Conservation (phyloP, 805 yeast genomes). For the Candida tibetensis region DNA sequence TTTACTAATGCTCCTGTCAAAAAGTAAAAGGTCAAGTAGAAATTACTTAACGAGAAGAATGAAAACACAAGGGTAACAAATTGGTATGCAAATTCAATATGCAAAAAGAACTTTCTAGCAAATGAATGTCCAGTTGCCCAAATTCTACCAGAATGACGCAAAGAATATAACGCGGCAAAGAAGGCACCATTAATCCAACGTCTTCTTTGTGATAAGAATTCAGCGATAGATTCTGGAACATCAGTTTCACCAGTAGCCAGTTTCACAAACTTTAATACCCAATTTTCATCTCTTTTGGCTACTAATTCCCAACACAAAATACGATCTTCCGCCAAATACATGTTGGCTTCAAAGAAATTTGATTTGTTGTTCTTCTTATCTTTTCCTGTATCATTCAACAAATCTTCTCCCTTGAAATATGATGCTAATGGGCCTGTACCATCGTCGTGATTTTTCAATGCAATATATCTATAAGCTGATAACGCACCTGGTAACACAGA, state of each 20-base stretch:
- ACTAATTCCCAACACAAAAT: constrained; percentile 30
- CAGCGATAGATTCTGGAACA: constrained; percentile 26
- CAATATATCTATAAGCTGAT: constrained; percentile 89
- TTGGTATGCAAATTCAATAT: constrained; percentile 24
- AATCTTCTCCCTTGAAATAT: constrained; percentile 84
- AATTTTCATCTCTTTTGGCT: constrained; percentile 23
- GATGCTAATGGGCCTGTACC: constrained; percentile 91
- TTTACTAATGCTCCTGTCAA: constrained; percentile 70
- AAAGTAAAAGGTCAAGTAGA: constrained; percentile 27
- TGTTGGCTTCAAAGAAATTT: constrained; percentile 87
- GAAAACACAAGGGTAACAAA: constrained; percentile 20
- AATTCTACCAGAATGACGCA: constrained; percentile 20
- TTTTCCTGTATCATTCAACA: constrained; percentile 27
- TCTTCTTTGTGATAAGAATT: constrained; percentile 27
- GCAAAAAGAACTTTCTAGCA: constrained; percentile 22
- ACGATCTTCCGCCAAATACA: constrained; percentile 31
- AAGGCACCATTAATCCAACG: constrained; percentile 32
- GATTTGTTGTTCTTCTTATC: constrained; percentile 40
- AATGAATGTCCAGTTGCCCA: constrained; percentile 25
- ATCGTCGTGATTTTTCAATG: constrained; percentile 77
- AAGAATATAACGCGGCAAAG: constrained; percentile 27
- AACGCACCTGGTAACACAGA: constrained; percentile 94
- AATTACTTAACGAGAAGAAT: constrained; percentile 27
- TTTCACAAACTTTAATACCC: constrained; percentile 30
- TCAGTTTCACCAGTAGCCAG: constrained; percentile 32